These are phyloP conservation scores for Falciphora oryzae DNA, from an alignment of 2,329 filamentous ascomycete species.

Conservation along the genomic window DNA sequence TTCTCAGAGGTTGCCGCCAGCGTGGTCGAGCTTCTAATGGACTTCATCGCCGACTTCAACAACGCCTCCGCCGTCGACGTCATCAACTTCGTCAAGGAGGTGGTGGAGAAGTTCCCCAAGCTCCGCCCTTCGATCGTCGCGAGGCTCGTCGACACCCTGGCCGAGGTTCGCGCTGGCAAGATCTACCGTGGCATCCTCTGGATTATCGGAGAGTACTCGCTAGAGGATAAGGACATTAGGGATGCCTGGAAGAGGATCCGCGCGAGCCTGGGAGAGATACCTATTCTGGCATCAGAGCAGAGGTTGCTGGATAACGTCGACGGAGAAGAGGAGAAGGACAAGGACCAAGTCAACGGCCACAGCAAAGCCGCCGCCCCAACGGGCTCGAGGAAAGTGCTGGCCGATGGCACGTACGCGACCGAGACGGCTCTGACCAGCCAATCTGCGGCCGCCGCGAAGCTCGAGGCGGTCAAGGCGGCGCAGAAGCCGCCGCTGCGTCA, in stretches of 20 bases:
- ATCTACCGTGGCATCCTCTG: conserved; percentile 95
- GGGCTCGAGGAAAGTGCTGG: conserved; percentile 84
- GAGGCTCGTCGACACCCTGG: conserved; percentile 81
- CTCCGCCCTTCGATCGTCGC: conserved; percentile 82
- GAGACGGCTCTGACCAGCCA: conserved; percentile 94
- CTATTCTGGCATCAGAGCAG: conserved; percentile 92
- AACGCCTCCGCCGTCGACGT: conserved; percentile 95
- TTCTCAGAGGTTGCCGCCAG: conserved; percentile 97
- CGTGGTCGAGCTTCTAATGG: conserved; percentile 95
- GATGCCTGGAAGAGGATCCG: conserved; percentile 97
- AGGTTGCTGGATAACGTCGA: conserved; percentile 82
- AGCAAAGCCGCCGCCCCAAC: conserved; percentile 69
- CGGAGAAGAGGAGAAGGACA: conserved; percentile 55
- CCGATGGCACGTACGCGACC: conserved; percentile 95
- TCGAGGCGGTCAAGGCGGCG: conserved; percentile 94
- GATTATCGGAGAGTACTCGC: conserved; percentile 96
- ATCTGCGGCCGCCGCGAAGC: conserved; percentile 79
- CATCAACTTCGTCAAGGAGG: conserved; percentile 97
- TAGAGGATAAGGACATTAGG: conserved; percentile 88
- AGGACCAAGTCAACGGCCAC: conserved; percentile 71
- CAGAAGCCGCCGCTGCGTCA: conserved; percentile 93
- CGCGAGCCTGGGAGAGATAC: conserved; percentile 90
- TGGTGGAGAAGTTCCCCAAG: conserved; percentile 95
- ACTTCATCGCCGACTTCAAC: conserved; percentile 98
- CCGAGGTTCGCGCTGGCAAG: conserved; percentile 92